Conservation (phyloP, 73 alveolate genomes). For the Blepharisma stoltei region DNA sequence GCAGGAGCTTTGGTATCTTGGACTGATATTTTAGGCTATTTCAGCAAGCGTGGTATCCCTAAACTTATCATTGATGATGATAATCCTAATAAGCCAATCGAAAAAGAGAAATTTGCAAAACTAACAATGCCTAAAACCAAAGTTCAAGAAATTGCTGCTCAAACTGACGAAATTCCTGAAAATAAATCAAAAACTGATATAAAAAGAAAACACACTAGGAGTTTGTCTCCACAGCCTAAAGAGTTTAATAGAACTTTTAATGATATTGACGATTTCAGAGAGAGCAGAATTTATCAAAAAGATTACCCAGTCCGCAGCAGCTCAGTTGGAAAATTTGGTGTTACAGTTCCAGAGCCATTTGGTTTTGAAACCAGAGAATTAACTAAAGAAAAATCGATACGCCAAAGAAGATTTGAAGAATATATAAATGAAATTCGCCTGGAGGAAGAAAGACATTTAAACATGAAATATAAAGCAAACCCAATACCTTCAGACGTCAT, state of each 20-base stretch:
- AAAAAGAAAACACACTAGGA: background rate
- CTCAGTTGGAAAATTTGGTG: constrained; percentile 47
- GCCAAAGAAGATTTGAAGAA: constrained; percentile 65
- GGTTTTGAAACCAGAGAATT: constrained; percentile 74
- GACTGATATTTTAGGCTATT: constrained; percentile 53
- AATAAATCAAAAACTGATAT: constrained; percentile 20
- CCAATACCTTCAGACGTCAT: constrained; percentile 62
- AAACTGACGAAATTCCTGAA: constrained; percentile 6
- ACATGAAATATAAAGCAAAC: constrained; percentile 51
- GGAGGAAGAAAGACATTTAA: constrained; percentile 50
- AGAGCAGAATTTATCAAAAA: constrained; percentile 53
- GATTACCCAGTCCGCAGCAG: too few species aligned
- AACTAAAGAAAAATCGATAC: constrained; percentile 51
- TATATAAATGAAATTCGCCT: constrained; percentile 54
- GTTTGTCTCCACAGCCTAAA: constrained; percentile 23
- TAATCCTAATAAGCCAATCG: background rate
- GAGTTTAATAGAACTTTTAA: background rate
- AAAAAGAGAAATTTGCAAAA: constrained; percentile 29
- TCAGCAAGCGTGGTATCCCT: constrained; percentile 66
- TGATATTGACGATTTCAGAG: constrained; percentile 66
- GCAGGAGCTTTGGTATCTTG: constrained; percentile 41
- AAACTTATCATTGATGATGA: constrained; percentile 37
- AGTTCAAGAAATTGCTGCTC: background rate
- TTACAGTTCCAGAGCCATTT: constrained; percentile 83
- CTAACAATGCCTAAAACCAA: constrained; percentile 23